Conservation (phyloP, 805 yeast genomes). For the Blastobotrys parvus region DNA sequence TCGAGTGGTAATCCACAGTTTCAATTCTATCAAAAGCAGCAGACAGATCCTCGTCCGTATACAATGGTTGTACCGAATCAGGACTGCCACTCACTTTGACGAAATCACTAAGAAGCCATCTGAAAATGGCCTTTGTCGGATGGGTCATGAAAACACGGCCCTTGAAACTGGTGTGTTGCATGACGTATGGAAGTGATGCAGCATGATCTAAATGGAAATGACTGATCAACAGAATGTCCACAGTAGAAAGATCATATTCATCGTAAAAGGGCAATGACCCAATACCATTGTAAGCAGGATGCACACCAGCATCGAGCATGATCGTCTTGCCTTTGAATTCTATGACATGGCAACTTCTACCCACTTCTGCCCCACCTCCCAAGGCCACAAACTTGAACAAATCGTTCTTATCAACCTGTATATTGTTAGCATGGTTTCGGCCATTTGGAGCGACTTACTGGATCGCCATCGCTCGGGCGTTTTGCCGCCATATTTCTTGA, state of each 20-base stretch:
- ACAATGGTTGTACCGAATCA: constrained; percentile 37
- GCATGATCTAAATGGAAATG: constrained; percentile 98
- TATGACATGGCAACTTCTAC: constrained; percentile 88
- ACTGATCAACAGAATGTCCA: constrained; percentile 79
- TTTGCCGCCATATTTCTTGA: constrained; percentile 8
- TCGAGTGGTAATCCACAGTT: constrained; percentile 91
- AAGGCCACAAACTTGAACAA: constrained; percentile 68
- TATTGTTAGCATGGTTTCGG: neutral
- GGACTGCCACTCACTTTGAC: constrained; percentile 69
- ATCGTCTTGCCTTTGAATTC: constrained; percentile 90
- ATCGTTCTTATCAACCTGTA: constrained; percentile 25
- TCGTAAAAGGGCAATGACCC: constrained; percentile 93
- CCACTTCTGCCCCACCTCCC: constrained; percentile 99
- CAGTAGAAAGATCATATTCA: constrained; percentile 81
- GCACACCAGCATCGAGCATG: constrained; percentile 97
- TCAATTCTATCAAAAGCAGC: constrained; percentile 86
- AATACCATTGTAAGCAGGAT: constrained; percentile 87
- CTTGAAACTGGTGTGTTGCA: constrained; percentile 91
- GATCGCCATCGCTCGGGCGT: constrained; percentile 8
- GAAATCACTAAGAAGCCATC: constrained; percentile 92
- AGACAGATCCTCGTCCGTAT: constrained; percentile 83
- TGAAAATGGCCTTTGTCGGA: constrained; percentile 95
- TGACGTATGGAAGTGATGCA: constrained; percentile 93
- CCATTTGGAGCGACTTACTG: constrained; percentile 2
- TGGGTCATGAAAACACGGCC: constrained; percentile 99